A percentile compares a stretch with the other conserved stretches of the same genome.
Evolutionary conservation across 2,329 filamentous ascomycete species (phyloP).

Genomic region (Colletotrichum camelliae): DNA sequence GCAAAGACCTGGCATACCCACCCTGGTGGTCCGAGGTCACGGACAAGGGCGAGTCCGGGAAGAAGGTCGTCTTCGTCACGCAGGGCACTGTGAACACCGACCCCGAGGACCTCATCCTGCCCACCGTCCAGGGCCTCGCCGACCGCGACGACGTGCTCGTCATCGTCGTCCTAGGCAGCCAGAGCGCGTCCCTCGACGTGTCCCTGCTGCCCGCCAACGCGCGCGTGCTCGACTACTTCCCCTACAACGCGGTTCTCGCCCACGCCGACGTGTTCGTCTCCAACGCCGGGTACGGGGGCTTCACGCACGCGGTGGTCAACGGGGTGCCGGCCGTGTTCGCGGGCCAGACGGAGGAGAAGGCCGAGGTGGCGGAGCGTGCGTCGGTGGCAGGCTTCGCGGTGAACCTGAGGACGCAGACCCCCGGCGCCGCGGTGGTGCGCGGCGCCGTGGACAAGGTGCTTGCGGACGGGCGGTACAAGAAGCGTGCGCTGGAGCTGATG

Average conservation of each 20-base stretch:
- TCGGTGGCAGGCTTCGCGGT: background rate
- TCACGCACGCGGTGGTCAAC: background rate
- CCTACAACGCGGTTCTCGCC: background rate
- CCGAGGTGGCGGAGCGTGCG: background rate
- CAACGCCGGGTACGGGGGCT: background rate
- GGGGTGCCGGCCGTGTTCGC: background rate
- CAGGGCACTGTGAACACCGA: background rate
- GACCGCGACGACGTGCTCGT: background rate
- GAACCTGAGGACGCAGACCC: background rate
- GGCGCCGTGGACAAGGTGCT: background rate
- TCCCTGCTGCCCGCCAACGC: background rate
- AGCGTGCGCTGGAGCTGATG: background rate
- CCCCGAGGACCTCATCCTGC: background rate
- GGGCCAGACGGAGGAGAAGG: background rate
- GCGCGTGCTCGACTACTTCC: background rate
- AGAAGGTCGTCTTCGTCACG: background rate
- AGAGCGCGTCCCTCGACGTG: background rate
- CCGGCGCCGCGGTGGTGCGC: background rate
- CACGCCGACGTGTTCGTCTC: background rate
- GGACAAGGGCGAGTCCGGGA: background rate
- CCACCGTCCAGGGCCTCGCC: background rate
- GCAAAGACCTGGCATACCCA: background rate
- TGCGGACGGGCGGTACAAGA: background rate
- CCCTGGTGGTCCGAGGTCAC: background rate
- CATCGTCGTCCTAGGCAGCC: background rate